Base-by-base conservation (phyloP, 805 yeast species). In the Saccharomyces eubayanus region DNA sequence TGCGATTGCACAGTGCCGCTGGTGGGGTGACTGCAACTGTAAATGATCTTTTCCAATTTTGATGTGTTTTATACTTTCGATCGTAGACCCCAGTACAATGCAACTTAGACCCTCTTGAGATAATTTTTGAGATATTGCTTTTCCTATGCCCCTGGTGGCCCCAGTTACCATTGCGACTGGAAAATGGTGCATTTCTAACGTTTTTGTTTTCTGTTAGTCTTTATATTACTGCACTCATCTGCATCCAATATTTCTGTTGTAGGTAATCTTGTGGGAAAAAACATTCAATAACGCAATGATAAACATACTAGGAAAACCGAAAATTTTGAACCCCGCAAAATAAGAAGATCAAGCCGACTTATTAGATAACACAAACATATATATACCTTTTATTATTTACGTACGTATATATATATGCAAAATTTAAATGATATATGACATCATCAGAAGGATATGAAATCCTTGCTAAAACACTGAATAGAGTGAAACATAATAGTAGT, bases 81-180 rank as follows among this genome's bases (percentile, higher is more conserved):
- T 46, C 6, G 53, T 57, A 5, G 69, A 61, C 1, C 68, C 71
- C n/a, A 68, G 51, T 12, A 59, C 55, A 3, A 67, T 47, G 48
- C 69, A 64, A 45, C 62, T 59, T 5, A 65, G 10, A 5, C 70
- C 71, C 31, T 66, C 54, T 2, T 49, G 46, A 0, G 66, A 57
- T 6, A 73, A 56, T 43, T 60, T 59, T 46, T 67, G 63, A 2
- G 62, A 68, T 6, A 74, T 57, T 1, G 62, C 65, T 16, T 65
- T 64, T 5, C 79, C 79, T 50, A 76, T 70, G 3, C 79, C 79
- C 53, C 74, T 65, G 24, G 75, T 72, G 21, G 75, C 75, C 12
- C 80, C 79, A 1, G 76, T 69, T n/a, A 75, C 57, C 3, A 75
- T 60, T 2, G 71, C 70, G 5, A 67, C 68, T 0, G 67, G 66